phyloP scores from a whole-genome alignment of 2,329 filamentous ascomycete genomes.

The Pezizomycotina sp. region DNA sequence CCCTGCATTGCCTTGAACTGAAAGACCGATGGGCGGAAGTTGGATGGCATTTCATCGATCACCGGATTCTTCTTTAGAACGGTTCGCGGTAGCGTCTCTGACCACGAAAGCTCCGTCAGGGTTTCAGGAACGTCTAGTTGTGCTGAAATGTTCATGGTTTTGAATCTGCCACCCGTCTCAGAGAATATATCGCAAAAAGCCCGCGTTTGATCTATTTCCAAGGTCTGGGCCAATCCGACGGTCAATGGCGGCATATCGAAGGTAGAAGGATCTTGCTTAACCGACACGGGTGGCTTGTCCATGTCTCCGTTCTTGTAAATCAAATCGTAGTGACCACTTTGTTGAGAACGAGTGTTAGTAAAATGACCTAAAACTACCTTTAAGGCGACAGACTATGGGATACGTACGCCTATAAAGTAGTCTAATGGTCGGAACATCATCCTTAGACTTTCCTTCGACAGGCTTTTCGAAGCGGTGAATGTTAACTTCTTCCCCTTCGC shows the following conservation, averaged over 20 bases:
- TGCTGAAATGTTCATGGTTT: neutral
- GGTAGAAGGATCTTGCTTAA: conserved; percentile 22
- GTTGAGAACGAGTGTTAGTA: conserved; percentile 24
- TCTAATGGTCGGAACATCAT: conserved; percentile 33
- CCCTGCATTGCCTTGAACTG: conserved; percentile 36
- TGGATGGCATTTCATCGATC: conserved; percentile 1
- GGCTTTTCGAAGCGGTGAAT: conserved; percentile 45
- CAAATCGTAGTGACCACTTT: conserved; percentile 86
- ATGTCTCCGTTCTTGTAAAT: conserved; percentile 55
- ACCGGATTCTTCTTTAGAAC: neutral
- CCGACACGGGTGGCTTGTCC: conserved; percentile 35
- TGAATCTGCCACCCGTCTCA: conserved; percentile 1
- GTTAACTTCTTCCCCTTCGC: conserved; percentile 59
- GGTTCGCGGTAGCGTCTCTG: conserved; percentile 11
- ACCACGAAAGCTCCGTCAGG: conserved; percentile 7
- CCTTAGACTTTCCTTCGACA: conserved; percentile 35
- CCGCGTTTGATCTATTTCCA: conserved; percentile 1
- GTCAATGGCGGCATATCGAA: conserved; percentile 9
- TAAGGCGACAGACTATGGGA: neutral
- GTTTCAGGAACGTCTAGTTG: neutral
- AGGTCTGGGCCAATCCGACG: neutral
- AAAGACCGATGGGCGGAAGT: conserved; percentile 22
- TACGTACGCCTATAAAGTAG: conserved; percentile 51
- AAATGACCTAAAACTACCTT: conserved; percentile 3
- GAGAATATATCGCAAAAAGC: conserved; percentile 8